Conservation (phyloP, 208 protist species). For the Leishmania arabica region DNA sequence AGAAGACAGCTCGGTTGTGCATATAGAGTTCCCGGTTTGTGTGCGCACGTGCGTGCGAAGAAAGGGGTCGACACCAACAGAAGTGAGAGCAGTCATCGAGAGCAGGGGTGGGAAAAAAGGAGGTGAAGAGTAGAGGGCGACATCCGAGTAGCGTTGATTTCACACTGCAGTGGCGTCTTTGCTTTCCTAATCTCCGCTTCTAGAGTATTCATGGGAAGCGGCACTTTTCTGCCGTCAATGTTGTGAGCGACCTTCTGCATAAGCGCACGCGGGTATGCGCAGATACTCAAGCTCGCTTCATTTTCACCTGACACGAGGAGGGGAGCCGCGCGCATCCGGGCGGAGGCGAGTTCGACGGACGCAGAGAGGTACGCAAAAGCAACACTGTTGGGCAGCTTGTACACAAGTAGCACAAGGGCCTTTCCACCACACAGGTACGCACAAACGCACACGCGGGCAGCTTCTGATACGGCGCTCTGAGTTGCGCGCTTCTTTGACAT, state of each 20-base stretch:
- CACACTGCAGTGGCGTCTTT: neutral
- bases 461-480: neutral
- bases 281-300: neutral
- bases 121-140: neutral
- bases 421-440: neutral
- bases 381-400: neutral
- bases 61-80: neutral
- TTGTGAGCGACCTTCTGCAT: neutral
- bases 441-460: neutral
- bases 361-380: neutral
- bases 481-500: neutral
- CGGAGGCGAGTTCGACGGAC: neutral
- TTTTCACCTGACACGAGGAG: neutral
- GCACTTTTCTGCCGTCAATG: neutral
- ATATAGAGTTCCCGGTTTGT: neutral
- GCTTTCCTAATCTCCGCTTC: too few species aligned
- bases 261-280: neutral
- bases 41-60: neutral
- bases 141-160: neutral
- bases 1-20: too few species aligned
- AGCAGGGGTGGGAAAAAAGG: neutral
- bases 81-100: neutral
- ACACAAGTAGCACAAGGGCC: slow-evolving; percentile 2
- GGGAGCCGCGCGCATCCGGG: neutral
- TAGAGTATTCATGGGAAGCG: neutral